phyloP scores from a whole-genome alignment of 225 moss, liverwort and hornwort genomes.

The Pseudoscleropodium purum region DNA sequence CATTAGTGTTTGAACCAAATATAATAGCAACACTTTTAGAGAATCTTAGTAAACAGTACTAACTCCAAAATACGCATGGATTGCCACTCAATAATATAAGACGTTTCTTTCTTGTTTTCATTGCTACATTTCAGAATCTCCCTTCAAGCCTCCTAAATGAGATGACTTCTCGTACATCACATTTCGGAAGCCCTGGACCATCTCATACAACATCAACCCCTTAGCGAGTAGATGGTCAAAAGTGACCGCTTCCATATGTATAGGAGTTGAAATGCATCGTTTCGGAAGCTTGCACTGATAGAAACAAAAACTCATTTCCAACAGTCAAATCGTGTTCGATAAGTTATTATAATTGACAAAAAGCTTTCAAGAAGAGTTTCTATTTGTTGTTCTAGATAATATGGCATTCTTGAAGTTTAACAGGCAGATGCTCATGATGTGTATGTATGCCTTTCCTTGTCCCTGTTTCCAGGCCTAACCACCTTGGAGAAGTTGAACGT shows the following conservation, averaged over 20 bases:
- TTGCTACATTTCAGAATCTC: not conserved
- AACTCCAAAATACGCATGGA: not conserved
- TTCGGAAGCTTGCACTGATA: not conserved
- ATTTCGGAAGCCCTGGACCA: not conserved
- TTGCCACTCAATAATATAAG: not conserved
- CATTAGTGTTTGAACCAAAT: not conserved
- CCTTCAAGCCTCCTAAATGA: not conserved
- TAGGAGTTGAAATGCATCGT: not conserved
- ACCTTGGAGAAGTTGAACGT: slow-evolving; percentile 81
- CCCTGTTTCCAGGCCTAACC: slow-evolving; percentile 42
- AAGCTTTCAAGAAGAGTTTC: not conserved
- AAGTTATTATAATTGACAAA: not conserved
- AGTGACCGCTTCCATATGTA: not conserved
- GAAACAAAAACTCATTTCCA: not conserved
- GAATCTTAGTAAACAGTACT: not conserved
- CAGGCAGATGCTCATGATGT: not conserved
- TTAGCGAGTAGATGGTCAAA: not conserved
- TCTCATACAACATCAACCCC: not conserved
- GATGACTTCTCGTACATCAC: not conserved
- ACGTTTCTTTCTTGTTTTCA: not conserved
- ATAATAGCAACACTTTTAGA: not conserved
- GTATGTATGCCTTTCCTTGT: not conserved
- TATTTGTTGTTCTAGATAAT: not conserved
- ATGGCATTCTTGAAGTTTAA: not conserved
- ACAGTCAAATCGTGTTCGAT: not conserved